Base-by-base conservation (phyloP, 2,329 filamentous ascomycete genomes). In the Akanthomyces dipterigenus region DNA sequence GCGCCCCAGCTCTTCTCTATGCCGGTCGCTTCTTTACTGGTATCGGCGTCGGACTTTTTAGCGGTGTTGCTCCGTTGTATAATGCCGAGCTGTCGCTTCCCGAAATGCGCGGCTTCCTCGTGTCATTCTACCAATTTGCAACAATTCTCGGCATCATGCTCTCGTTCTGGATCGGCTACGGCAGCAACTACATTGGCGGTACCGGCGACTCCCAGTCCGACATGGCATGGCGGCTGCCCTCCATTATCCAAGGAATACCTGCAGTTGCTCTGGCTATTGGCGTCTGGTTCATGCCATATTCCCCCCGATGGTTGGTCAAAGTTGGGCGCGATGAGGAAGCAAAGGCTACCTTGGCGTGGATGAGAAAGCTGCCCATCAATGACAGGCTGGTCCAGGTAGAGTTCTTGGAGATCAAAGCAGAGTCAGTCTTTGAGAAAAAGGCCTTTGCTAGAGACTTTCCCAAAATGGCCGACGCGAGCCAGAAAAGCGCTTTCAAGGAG, bases 331-430 rank as follows among this genome's bases (percentile, higher is more conserved):
- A 92, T 66, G 79, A 81, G 0, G 89, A 93, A 71, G 88, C 87
- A 4, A 60, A 74, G 60, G 71, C 75, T 59, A 74, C 38, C 0
- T 80, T 93, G 1, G 82, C 88, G 0, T 80, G 71, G 60, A 82
- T 93, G 8, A 85, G 90, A 38, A 81, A 80, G 6, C 78, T 91
- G 0, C 72, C 83, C 0, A 69, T 76, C 16, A 82, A 88, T 63
- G 80, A 91, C 67, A 85, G 90, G 54, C 79, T 89, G 0, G 81
- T 93, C 38, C 83, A 89, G 65, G 77, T 90, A 3, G 90, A 93
- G 68, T 91, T 88, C 68, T 81, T 90, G n/a, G 90, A 93, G 71
- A 93, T 93, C 75, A 90, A 90, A 72, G 88, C 89, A 0, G 88
- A 91, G 71, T 86, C 84, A 0, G 72, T 89, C 31, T 93, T 93